Evolutionary conservation across 257 asterid genomes (phyloP), one percentile per base, ranked within the genome.

Genomic region (Nicotiana benthamiana): DNA sequence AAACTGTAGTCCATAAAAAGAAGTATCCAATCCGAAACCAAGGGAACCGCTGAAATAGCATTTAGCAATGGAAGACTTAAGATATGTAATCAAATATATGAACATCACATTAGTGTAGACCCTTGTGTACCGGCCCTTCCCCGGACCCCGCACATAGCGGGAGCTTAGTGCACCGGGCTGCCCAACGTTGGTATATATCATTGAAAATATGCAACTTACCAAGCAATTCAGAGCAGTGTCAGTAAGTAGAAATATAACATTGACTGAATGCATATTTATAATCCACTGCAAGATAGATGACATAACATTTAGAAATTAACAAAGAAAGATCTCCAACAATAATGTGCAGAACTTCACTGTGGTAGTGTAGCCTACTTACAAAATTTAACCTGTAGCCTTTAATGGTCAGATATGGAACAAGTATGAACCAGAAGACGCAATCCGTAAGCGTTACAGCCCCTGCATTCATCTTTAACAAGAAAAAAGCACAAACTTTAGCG

Each of bases 401-500:
- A 70, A 90, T 90, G 76, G 90, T 88, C 83, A 95, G 97, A 83
- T 89, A 92, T 5, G 99, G 99, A 30, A 93, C 97, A 75, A 95
- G 87, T 36, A 95, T 86, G 92, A 93, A 95, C 99, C 99, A 95
- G 67, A 92, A 95, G 4, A 93, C 96, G 0, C 92, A 85, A 22
- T 95, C 99, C 18, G 98, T 95, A 83, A 95, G 90, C 82, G 91
- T 77, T 75, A 92, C 98, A 81, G 99, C 99, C 74, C 99, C 99
- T 70, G 98, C 98, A 85, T 91, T 95, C 97, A 93, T 93, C 99
- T 95, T 59, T 17, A 59, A 26, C 86, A 75, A 53, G 13, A 56
- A 32, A 76, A 34, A 59, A 24, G 11, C 11, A 56, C 4, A 75
- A 13, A 6, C 61, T 27, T 82, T 27, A 82, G 15, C 48, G 28